Base-by-base conservation (phyloP, 1,139 yeast genomes). In the Blastobotrys serpentis region DNA sequence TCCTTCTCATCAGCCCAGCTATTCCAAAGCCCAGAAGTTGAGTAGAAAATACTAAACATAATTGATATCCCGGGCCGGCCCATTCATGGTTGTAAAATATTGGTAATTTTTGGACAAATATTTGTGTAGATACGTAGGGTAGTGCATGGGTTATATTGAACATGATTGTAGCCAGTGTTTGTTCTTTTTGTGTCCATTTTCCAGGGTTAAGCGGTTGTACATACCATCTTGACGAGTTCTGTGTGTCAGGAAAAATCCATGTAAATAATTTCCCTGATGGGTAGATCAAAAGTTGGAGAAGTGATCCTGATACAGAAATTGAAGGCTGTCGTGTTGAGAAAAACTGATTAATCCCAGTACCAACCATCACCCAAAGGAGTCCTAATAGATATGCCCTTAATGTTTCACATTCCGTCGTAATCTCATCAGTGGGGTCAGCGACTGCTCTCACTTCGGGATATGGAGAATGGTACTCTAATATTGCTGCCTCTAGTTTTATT, bases 181-280 rank as follows among this genome's bases (percentile, higher is more conserved):
- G 87, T 61, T 84, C 92, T 63, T 84, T 84, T 58, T 69, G 74
- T 25, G 76, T 69, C 85, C 86, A 84, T 4, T 81, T 80, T 4
- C 84, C 84, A 1, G 82, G 82, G 64, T 82, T 74, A 58, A 79
- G 56, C 46, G 77, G 63, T 59, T 65, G 51, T 49, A 69, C 67
- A 48, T 55, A 60, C 38, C 72, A 76, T 54, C 65, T 66, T 53
- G 62, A 63, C 36, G 60, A 71, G 58, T 78, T 61, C 14, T 72
- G 74, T 72, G 74, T 69, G 49, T 73, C 72, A 8, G 86, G 86
- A n/a, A 81, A 49, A 11, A 81, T 52, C 17, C 49, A 49, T 19
- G 51, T 52, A 17, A 47, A 22, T 13, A 69, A 48, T 45, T 62
- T 62, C 44, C 87, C 88, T 55, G 76, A 69, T 5, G 84, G 83